Evolutionary conservation across 805 yeast genomes (phyloP), one percentile per base, ranked within the genome.

Genomic region (Phaffomyces thermotolerans): DNA sequence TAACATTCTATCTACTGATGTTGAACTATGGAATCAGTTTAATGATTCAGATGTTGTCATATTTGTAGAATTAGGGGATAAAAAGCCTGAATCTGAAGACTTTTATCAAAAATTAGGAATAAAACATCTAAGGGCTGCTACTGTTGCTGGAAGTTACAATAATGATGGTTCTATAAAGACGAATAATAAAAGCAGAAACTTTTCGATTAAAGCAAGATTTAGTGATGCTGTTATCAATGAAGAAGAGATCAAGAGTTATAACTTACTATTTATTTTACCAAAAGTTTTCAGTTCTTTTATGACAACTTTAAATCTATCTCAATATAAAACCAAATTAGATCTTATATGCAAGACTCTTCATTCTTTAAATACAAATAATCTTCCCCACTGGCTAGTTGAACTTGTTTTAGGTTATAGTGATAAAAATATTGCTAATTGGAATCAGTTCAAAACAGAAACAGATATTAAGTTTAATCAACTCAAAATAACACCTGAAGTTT

Each of bases 321-420:
- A n/a, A 6, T 36, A 36, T 36, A 24, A 24, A 18, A 4, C 10
- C 10, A 36, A 36, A 15, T 7, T 36, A 12, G 31, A 36, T 8
- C 15, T 18, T 15, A 36, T 36, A 8, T 6, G 9, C 15, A n/a
- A 4, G 15, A n/a, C 14, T 6, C 5, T 25, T 9, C 9, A 15
- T n/a, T 15, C 20, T 2, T 24, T 36, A 1, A 24, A 36, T 1
- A 13, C 8, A 6, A 10, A 36, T 37, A 17, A 29, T 4, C 32
- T 66, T 0, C 71, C 71, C 1, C 56, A 52, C 1, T 68, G 73
- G 73, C 40, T 69, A 0, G 33, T 46, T 8, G 64, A 64, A 25
- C 38, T 47, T 15, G 47, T 67, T 23, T 37, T 68, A 30, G 69
- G 67, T 3, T 61, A 36, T 50, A 68, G 68, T 3, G 52, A 49